A percentile compares a stretch with the other conserved stretches of the same genome.
These are phyloP conservation scores for Colletotrichum sp. DNA, from an alignment of 2,329 filamentous ascomycete genomes.

Conservation along the genomic window DNA sequence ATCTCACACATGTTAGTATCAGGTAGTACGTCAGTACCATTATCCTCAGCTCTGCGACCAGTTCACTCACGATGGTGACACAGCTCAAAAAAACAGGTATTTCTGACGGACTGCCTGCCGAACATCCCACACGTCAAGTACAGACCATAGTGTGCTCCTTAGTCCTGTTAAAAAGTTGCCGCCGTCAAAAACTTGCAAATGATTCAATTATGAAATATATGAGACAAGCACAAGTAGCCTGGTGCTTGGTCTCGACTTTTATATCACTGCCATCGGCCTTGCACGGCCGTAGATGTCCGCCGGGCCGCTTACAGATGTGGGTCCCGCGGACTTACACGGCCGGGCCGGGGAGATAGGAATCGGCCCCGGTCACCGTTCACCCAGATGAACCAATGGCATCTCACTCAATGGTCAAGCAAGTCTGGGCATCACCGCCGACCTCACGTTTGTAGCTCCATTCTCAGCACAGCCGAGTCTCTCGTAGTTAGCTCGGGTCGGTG, in stretches of 20 bases:
- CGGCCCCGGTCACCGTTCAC: background rate
- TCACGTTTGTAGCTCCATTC: background rate
- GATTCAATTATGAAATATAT: accelerated
- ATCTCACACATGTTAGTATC: no score
- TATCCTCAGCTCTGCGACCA: no score
- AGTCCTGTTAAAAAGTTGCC: background rate
- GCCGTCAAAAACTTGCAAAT: accelerated
- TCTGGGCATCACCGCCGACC: background rate
- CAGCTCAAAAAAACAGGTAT: no score
- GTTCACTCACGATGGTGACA: background rate
- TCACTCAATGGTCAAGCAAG: background rate
- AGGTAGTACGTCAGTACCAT: no score
- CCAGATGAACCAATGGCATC: background rate
- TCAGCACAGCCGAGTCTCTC: background rate
- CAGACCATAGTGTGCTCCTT: background rate
- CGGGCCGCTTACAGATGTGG: background rate
- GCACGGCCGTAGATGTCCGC: background rate
- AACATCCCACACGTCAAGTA: background rate
- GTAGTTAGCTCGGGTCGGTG: background rate
- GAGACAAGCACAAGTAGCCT: accelerated
- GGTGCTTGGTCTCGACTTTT: background rate
- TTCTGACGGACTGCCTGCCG: background rate
- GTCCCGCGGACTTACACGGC: background rate
- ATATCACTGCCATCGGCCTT: background rate
- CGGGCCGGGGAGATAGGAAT: background rate